Percentiles rank a stretch among this genome's conserved stretches.
These are phyloP conservation scores for Schizonepeta tenuifolia DNA, from an alignment of 257 asterid genomes.

Conservation along the genomic window DNA sequence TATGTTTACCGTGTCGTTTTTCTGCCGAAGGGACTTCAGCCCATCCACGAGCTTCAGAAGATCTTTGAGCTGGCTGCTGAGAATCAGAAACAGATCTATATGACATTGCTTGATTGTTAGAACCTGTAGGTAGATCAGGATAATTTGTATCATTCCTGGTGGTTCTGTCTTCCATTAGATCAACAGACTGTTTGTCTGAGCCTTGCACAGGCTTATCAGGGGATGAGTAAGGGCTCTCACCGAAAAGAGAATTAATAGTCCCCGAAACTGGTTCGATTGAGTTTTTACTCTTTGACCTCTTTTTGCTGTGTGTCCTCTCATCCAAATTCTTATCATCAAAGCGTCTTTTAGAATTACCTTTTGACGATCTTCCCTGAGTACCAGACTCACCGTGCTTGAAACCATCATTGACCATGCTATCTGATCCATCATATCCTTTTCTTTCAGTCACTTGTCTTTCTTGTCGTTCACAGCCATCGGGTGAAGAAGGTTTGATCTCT, in stretches of 20 bases:
- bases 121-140: constrained; percentile 48
- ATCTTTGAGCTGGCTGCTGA: constrained; percentile 56
- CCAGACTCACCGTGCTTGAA: constrained; percentile 49
- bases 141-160: constrained; percentile 46
- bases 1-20: constrained; percentile 64
- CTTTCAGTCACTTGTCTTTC: constrained; percentile 39
- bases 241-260: constrained; percentile 50
- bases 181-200: constrained; percentile 38
- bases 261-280: constrained; percentile 53
- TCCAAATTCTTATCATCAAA: constrained; percentile 53
- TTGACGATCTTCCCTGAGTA: constrained; percentile 42
- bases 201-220: constrained; percentile 57
- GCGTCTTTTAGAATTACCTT: constrained; percentile 60
- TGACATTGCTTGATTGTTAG: constrained; percentile 47
- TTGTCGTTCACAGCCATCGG: constrained; percentile 42
- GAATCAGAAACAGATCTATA: constrained; percentile 51
- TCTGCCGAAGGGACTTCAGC: constrained; percentile 46
- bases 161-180: constrained; percentile 44
- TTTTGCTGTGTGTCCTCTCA: constrained; percentile 49
- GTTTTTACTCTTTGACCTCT: constrained; percentile 59
- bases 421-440: constrained; percentile 43
- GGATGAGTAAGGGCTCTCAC: constrained; percentile 58
- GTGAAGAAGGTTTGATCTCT: constrained; percentile 46
- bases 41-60: constrained; percentile 46
- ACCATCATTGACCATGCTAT: constrained; percentile 43